A percentile compares a stretch with the other conserved stretches of the same genome.
These are phyloP conservation scores for Pichia phayaonensis DNA, from an alignment of 805 yeast genomes.

Conservation along the genomic window DNA sequence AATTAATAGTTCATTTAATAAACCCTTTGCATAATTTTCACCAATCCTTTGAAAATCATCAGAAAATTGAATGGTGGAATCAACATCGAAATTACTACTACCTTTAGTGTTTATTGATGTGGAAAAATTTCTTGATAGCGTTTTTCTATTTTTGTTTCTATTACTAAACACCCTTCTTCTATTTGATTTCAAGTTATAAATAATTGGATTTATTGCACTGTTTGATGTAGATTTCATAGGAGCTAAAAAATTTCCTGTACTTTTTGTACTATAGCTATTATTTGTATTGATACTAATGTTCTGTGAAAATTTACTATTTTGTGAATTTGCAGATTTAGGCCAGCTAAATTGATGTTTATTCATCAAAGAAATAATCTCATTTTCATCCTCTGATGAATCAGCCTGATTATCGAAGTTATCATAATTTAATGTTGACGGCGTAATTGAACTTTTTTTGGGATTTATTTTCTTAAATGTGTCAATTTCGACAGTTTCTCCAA, in stretches of 20 bases:
- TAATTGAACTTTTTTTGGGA: neutral
- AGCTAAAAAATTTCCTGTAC: neutral
- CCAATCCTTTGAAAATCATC: constrained; percentile 30
- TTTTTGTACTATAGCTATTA: neutral
- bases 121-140: neutral
- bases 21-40: constrained; percentile 39
- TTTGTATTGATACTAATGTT: neutral
- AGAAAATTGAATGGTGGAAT: constrained; percentile 22
- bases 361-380: constrained; percentile 24
- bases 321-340: constrained; percentile 16
- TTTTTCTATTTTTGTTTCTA: constrained; percentile 4
- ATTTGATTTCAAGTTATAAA: neutral
- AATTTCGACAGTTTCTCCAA: constrained; percentile 74
- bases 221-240: neutral
- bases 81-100: constrained; percentile 3
- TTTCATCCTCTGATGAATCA: constrained; percentile 21
- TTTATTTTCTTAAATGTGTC: constrained; percentile 30
- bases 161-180: constrained; percentile 16
- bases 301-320: neutral
- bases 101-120: neutral
- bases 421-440: neutral
- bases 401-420: neutral
- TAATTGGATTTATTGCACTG: neutral
- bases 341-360: constrained; percentile 28
- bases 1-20: constrained; percentile 51